Evolutionary conservation across 768 basidiomycete genomes (phyloP).

Genomic region (Pleurotus citrinopileatus): DNA sequence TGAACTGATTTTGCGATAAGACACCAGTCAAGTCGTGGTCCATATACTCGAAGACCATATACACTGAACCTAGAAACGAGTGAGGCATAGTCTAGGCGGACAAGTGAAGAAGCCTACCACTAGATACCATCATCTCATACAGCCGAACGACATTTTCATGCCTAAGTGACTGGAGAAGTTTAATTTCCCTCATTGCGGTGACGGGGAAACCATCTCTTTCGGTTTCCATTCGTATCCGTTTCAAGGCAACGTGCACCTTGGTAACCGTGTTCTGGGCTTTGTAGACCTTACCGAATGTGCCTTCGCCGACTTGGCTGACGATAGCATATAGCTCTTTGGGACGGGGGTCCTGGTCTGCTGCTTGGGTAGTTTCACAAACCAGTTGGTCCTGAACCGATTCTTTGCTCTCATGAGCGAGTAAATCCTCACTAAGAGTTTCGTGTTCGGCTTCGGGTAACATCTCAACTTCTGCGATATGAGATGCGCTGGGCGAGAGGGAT

Average conservation of each 20-base stretch:
- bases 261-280: constrained; percentile 86
- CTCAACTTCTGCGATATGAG: background rate
- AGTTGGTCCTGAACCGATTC: constrained; percentile 5
- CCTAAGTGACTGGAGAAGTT: constrained; percentile 86
- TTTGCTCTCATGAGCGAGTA: background rate
- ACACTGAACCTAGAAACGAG: constrained; percentile 71
- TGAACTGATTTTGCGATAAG: constrained; percentile 86
- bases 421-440: background rate
- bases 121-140: constrained; percentile 98
- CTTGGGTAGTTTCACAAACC: constrained; percentile 11
- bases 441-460: background rate
- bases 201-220: constrained; percentile 98
- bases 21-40: constrained; percentile 97
- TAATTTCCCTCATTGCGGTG: constrained; percentile 98
- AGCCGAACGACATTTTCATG: constrained; percentile 89
- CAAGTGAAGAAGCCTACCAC: constrained; percentile 53
- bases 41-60: constrained; percentile 99
- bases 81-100: constrained; percentile 1
- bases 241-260: constrained; percentile 82
- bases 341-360: constrained; percentile 16
- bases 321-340: constrained; percentile 74
- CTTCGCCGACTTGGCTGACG: constrained; percentile 93
- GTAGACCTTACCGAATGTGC: constrained; percentile 97
- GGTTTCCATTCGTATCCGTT: constrained; percentile 96
- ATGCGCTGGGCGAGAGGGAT: background rate